These are phyloP conservation scores for Trametes maxima DNA, from an alignment of 768 basidiomycete species.

Conservation along the genomic window DNA sequence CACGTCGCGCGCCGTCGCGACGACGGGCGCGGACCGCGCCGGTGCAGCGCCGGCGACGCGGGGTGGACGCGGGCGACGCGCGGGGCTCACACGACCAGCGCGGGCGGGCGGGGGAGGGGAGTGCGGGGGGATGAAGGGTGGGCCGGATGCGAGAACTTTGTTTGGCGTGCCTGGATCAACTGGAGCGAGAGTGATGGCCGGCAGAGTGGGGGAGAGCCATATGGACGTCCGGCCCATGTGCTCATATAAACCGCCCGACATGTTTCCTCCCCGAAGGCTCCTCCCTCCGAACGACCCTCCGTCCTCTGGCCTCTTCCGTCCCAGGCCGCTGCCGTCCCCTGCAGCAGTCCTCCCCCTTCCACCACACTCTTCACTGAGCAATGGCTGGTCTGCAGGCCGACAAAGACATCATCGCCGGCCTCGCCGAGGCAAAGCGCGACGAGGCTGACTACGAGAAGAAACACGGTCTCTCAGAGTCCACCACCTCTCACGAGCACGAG, in stretches of 20 bases:
- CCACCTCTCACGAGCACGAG: constrained; percentile 31
- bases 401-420: constrained; percentile 26
- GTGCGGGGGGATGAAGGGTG: not conserved
- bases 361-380: constrained; percentile 15
- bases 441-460: constrained; percentile 30
- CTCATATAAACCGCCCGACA: constrained; percentile 4
- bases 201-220: constrained; percentile 3
- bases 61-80: not conserved
- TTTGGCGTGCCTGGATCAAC: not conserved
- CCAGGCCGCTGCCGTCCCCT: not conserved
- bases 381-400: constrained; percentile 31
- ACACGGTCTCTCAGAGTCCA: constrained; percentile 18
- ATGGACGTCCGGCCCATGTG: constrained; percentile 16
- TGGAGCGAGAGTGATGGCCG: constrained; percentile 7
- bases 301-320: not conserved
- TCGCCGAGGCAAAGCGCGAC: constrained; percentile 27
- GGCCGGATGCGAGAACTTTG: not conserved
- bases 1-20: not conserved
- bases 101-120: not conserved
- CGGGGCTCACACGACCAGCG: not conserved
- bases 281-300: constrained; percentile 6
- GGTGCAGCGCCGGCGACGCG: not conserved
- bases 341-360: not conserved
- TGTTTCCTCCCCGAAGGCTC: constrained; percentile 6
- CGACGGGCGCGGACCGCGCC: not conserved